These are phyloP conservation scores for Didymosphaeria variabile DNA, from an alignment of 2,329 filamentous ascomycete genomes.

Conservation along the genomic window DNA sequence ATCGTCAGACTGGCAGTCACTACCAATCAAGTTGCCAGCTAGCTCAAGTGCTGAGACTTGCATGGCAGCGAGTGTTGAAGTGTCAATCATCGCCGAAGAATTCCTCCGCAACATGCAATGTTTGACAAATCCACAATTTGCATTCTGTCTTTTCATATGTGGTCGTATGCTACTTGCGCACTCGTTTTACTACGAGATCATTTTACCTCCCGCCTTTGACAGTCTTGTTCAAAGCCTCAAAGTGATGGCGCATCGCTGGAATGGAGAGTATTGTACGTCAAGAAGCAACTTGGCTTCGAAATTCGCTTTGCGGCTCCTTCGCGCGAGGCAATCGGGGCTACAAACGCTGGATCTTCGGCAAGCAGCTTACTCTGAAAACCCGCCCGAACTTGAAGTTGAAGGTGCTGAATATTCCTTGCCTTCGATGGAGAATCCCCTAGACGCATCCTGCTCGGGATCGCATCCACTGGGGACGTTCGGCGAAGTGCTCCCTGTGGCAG, in stretches of 20 bases:
- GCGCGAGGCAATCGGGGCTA: constrained; percentile 23
- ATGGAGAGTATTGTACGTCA: constrained; percentile 29
- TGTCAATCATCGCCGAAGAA: constrained; percentile 35
- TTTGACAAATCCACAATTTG: constrained; percentile 46
- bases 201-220: constrained; percentile 43
- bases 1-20: constrained; percentile 36
- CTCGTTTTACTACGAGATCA: constrained; percentile 41
- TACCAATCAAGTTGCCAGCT: constrained; percentile 31
- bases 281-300: constrained; percentile 46
- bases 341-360: constrained; percentile 45
- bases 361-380: constrained; percentile 43
- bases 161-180: constrained; percentile 48
- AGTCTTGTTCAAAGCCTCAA: constrained; percentile 45
- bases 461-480: constrained; percentile 7
- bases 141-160: constrained; percentile 39
- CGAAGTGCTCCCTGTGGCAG: constrained; percentile 8
- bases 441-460: constrained; percentile 11
- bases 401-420: not conserved
- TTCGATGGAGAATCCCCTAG: too few species aligned
- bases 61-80: constrained; percentile 32
- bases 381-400: not conserved
- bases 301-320: constrained; percentile 45
- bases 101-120: constrained; percentile 32
- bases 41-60: constrained; percentile 34
- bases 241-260: constrained; percentile 52